Base-by-base conservation (phyloP, 768 basidiomycete genomes). In the Fibroporia radiculosa region DNA sequence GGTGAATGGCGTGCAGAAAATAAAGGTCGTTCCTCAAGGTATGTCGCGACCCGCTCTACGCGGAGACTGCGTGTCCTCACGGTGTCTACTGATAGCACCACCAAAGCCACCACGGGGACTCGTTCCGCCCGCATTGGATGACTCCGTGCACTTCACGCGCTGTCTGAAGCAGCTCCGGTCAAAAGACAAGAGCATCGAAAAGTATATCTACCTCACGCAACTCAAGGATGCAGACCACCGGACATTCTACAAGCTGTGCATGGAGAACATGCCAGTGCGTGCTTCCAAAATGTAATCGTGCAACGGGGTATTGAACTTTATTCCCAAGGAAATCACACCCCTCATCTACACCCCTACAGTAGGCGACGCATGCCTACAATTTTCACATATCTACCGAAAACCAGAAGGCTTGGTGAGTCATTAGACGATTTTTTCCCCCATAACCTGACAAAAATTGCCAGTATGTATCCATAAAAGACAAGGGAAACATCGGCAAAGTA, bases 271-370 rank as follows among this genome's bases (percentile, higher is more conserved):
- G 76, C 55, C 70, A 72, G 55, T 22, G 31, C 22, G 5, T n/a
- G 31, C 29, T 12, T 31, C 14, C 3, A n/a, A 12, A 10, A 14
- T 3, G 19, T 32, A n/a, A n/a, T 16, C 16, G 8, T 31, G 6
- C 23, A 12, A 27, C 4, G 39, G 6, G 41, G 8, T 36, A 19
- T 32, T 16, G n/a, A 19, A 7, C 38, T 12, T 39, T 11, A 25
- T 25, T 32, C 10, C 52, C n/a, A n/a, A 74, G 71, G 77, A 75
- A 58, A 65, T 79, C 43, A 75, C 73, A 11, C 91, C 92, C 12
- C 72, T 93, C 33, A 89, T 95, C 44, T 95, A 93, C 61, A 95
- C 92, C 0, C 92, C 92, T 0, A 90, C 87, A 12, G 90, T 95
- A 23, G 92, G 92, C 20, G 89, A 93, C 55, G 92, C 91, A 3